Percentiles rank a stretch among this genome's conserved stretches.
Conservation (phyloP, 257 asterid species). For the Capsicum pubescens region DNA sequence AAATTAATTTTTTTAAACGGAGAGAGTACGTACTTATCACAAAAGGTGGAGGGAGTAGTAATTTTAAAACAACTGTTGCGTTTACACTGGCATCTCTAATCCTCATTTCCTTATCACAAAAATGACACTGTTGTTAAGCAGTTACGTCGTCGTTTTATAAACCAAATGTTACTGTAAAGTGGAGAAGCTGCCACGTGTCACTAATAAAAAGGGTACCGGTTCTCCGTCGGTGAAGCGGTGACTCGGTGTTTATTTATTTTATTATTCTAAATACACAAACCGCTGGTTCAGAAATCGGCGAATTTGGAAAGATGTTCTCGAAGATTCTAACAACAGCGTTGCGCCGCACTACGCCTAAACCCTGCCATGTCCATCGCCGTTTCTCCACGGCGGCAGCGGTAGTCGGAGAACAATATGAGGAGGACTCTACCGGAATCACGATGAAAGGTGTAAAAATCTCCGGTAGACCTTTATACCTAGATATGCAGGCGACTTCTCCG, state of each 20-base stretch:
- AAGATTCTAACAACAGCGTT: slow-evolving; percentile 59
- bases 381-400: slow-evolving; percentile 58
- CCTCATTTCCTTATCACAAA: not conserved
- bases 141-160: not conserved
- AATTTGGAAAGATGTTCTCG: slow-evolving; percentile 50
- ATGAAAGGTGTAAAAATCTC: slow-evolving; percentile 92
- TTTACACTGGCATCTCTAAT: slow-evolving; percentile 4
- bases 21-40: too few species aligned
- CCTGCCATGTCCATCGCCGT: slow-evolving; percentile 27
- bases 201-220: not conserved
- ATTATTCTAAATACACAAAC: not conserved
- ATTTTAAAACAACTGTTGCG: slow-evolving; percentile 19
- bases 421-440: slow-evolving; percentile 55
- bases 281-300: not conserved
- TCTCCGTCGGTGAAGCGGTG: not conserved
- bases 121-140: not conserved
- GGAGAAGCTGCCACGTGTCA: not conserved
- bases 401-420: slow-evolving; percentile 57
- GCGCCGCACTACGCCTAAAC: slow-evolving; percentile 55
- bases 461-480: slow-evolving; percentile 95
- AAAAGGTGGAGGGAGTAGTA: too few species aligned
- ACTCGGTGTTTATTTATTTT: not conserved
- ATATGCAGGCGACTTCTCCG: slow-evolving; percentile 97
- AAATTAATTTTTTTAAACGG: too few species aligned
- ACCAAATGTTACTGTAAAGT: not conserved